phyloP scores from a whole-genome alignment of 495 filamentous ascomycete genomes.

The Podospora anserina region DNA sequence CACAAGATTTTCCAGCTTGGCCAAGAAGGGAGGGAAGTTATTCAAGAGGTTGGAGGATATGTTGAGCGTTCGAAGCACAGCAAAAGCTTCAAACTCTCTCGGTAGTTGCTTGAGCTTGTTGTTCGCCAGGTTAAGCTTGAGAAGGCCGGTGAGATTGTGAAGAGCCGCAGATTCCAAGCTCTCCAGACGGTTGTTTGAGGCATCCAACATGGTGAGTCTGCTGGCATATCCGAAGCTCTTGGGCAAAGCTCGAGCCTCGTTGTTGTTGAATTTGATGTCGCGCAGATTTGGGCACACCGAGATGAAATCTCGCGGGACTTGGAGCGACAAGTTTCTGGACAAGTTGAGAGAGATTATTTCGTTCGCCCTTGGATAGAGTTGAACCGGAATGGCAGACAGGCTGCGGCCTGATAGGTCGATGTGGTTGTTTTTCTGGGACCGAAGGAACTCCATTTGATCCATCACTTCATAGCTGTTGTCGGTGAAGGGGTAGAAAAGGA shows the following conservation, averaged over 20 bases:
- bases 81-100: conserved; percentile 73
- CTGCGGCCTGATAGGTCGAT: conserved; percentile 90
- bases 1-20: conserved; percentile 74
- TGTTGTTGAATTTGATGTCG: conserved; percentile 91
- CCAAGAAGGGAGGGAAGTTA: conserved; percentile 78
- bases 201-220: conserved; percentile 80
- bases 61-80: conserved; percentile 73
- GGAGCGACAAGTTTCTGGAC: conserved; percentile 84
- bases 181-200: conserved; percentile 90
- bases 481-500: conserved; percentile 85
- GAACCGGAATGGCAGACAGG: conserved; percentile 90
- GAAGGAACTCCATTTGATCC: conserved; percentile 73
- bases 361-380: conserved; percentile 81
- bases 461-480: conserved; percentile 68
- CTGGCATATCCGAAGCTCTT: conserved; percentile 77
- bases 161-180: conserved; percentile 81
- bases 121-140: conserved; percentile 89
- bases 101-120: conserved; percentile 79
- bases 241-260: conserved; percentile 85
- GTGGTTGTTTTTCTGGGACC: conserved; percentile 84
- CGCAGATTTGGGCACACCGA: conserved; percentile 85
- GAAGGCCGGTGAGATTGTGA: conserved; percentile 57
- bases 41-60: conserved; percentile 89
- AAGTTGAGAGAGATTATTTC: conserved; percentile 96
- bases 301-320: conserved; percentile 95